Base-by-base conservation (phyloP, 2,329 filamentous ascomycete species). In the Tolypocladium album region DNA sequence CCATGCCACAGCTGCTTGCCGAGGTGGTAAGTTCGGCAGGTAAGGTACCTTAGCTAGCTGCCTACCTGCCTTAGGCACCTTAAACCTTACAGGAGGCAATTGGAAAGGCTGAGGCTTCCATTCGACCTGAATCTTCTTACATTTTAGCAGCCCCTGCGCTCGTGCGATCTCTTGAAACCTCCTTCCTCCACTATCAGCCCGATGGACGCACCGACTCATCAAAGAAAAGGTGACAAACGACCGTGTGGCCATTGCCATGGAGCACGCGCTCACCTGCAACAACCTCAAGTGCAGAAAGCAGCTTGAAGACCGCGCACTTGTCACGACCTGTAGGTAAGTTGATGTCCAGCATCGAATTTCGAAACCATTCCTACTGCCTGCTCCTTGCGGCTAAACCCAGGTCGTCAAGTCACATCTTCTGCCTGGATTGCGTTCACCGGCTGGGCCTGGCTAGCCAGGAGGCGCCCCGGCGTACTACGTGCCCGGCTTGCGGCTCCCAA, bases 251-350 rank as follows among this genome's bases (percentile, higher is more conserved):
- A n/a, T n/a, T n/a, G 27, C 22, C 40, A 94, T 95, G 89, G 90
- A 96, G 61, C 83, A 87, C 61, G 76, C 79, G 27, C 76, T 96
- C 31, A 82, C 84, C 42, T 97, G 93, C 78, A 97, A 97, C 71
- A 82, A 85, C 36, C 79, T 92, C 42, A 88, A 86, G 62, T 97
- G 93, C 68, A 83, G 90, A 55, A 78, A 77, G 47, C 82, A 87
- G 64, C 80, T 96, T 40, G 79, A 77, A 40, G 85, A 89, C 47
- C 80, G 82, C 63, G 92, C 91, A 13, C 81, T 96, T 1, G 90
- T 96, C 40, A 96, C 92, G 5, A 94, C 89, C 17, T 97, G 92
- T 83, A 91, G 88, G 90, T 89, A 57, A 36, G 66, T 58, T 53
- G 50, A 53, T n/a, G 3, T 9, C 47, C 9, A n/a, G 15, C 20